These are phyloP conservation scores for Cladosporium halotolerans DNA, from an alignment of 2,329 filamentous ascomycete genomes.

Conservation along the genomic window DNA sequence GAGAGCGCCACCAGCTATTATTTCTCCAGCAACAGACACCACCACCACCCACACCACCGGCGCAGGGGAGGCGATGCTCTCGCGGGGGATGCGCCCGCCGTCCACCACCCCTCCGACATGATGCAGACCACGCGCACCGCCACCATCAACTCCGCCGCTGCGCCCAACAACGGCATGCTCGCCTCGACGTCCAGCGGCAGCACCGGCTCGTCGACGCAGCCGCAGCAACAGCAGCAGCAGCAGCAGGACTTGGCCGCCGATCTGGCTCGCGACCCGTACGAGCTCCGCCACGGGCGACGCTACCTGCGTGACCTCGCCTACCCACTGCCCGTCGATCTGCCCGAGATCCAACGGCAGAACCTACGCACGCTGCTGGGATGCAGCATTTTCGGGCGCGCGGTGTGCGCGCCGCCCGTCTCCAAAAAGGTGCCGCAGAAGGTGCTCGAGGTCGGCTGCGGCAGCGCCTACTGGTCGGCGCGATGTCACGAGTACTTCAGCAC, in stretches of 20 bases:
- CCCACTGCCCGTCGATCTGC: slow-evolving; percentile 80
- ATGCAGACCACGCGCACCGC: slow-evolving; percentile 6
- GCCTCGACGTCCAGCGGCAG: slow-evolving; percentile 7
- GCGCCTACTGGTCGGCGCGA: slow-evolving; percentile 82
- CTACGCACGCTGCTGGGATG: slow-evolving; percentile 75
- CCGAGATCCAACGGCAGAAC: slow-evolving; percentile 81
- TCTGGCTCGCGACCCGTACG: slow-evolving; percentile 3
- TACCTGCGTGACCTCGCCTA: slow-evolving; percentile 78
- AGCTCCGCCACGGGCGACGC: slow-evolving; percentile 70
- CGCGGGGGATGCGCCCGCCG: neutral
- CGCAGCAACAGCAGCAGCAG: neutral
- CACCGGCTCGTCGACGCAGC: slow-evolving; percentile 1
- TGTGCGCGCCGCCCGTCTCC: slow-evolving; percentile 63
- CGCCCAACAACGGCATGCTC: neutral
- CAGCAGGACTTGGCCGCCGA: slow-evolving; percentile 1
- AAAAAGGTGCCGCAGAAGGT: slow-evolving; percentile 67
- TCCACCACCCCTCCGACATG: neutral
- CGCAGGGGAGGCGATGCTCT: slow-evolving; percentile 3
- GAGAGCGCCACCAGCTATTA: slow-evolving; percentile 10
- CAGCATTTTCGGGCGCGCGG: slow-evolving; percentile 71
- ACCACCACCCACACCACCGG: neutral
- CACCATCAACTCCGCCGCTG: neutral
- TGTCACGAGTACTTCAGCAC: slow-evolving; percentile 73
- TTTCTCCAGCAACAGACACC: slow-evolving; percentile 7
- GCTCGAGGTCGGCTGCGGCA: slow-evolving; percentile 81